These are phyloP conservation scores for Peribolospora baueri DNA, from an alignment of 768 basidiomycete genomes.

Conservation along the genomic window DNA sequence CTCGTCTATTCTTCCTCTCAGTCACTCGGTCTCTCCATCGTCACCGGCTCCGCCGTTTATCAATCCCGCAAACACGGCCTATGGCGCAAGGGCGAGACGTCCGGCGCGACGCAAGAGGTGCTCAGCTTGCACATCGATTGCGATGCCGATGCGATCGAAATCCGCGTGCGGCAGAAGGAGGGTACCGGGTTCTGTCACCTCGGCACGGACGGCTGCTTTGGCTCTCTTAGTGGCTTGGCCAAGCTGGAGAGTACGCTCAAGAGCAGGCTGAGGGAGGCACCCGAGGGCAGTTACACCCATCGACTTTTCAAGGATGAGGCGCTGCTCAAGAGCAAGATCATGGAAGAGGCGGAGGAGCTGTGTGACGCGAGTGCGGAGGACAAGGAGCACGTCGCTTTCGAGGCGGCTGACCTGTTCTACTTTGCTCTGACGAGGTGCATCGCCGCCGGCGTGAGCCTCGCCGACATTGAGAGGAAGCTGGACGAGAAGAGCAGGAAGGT, in stretches of 20 bases:
- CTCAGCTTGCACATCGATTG: constrained; percentile 65
- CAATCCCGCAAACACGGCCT: constrained; percentile 87
- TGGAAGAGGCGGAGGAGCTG: constrained; percentile 97
- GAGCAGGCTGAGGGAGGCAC: constrained; percentile 46
- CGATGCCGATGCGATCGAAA: constrained; percentile 76
- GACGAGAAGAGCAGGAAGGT: constrained; percentile 68
- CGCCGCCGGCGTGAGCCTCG: constrained; percentile 50
- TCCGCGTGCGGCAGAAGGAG: constrained; percentile 43
- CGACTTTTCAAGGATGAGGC: constrained; percentile 57
- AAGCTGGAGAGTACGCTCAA: constrained; percentile 57
- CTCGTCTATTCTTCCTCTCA: constrained; percentile 82
- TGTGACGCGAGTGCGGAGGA: constrained; percentile 41
- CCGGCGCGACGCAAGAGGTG: constrained; percentile 75
- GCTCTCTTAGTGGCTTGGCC: constrained; percentile 47
- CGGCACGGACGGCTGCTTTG: constrained; percentile 67
- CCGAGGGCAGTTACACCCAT: constrained; percentile 75
- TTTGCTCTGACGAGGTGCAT: constrained; percentile 71
- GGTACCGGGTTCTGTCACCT: constrained; percentile 89
- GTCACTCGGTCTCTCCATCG: constrained; percentile 64
- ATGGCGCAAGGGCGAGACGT: constrained; percentile 93
- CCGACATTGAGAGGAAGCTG: constrained; percentile 59
- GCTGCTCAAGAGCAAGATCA: constrained; percentile 76
- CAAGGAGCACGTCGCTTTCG: constrained; percentile 66
- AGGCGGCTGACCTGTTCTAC: constrained; percentile 85
- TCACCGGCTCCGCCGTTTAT: constrained; percentile 75